Evolutionary conservation across 2,329 filamentous ascomycete species (phyloP), one percentile per base, ranked within the genome.

Genomic region (Amphichorda felina): DNA sequence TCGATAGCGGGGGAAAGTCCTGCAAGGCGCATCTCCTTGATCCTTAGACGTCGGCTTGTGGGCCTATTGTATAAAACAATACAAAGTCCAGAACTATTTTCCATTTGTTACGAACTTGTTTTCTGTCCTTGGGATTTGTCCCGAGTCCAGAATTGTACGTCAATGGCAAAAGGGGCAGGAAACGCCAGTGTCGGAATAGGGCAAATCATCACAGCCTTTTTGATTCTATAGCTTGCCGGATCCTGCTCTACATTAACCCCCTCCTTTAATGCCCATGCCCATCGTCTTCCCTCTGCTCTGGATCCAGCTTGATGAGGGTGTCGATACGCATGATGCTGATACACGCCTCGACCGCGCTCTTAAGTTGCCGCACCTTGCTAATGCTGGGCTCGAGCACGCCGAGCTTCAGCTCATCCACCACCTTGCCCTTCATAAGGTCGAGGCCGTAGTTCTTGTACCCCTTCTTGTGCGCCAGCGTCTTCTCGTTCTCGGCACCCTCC

Each of bases 321-420:
- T 98, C 91, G 56, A 98, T 98, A 53, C 91, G 77, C 91, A 98
- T 96, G 58, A 98, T 96, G 54, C 87, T 84, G 61, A 98, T 94
- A 61, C 91, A 96, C 37, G 91, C 91, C 66, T 98, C 91, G 34
- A 98, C 91, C 19, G 91, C 91, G 62, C 83, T 93, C 80, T 98
- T 98, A 54, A 98, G 70, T 70, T 96, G 91, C 62, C 89, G 82
- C 47, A 98, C 75, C 72, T 98, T 98, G 74, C 89, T 95, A 69
- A 98, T 87, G 62, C 83, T 94, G 22, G 91, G 91, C 68, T 98
- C 91, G 53, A 98, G 61, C 42, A 98, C 88, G 54, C 91, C 91
- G 10, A 85, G 79, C 73, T 96, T 96, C 51, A 98, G 68, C 65
- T 86, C 79, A 59, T 98, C 91, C 37, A 88, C 80, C 39, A 96